A percentile compares a stretch with the other conserved stretches of the same genome.
Evolutionary conservation across 805 yeast species (phyloP).

Genomic region (Grigorovia jiainica): DNA sequence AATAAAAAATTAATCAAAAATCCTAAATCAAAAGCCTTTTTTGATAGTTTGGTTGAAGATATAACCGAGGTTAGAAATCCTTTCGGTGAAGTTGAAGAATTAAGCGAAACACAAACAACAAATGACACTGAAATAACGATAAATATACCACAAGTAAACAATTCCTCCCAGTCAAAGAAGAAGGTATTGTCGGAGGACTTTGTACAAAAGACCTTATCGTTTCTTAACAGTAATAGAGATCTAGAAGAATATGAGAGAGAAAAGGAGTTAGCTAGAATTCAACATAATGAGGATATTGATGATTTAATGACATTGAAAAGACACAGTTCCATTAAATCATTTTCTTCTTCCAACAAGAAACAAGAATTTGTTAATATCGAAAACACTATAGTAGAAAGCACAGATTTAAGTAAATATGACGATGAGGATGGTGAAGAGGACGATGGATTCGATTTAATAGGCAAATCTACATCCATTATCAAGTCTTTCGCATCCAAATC

Average conservation of each 20-base stretch:
- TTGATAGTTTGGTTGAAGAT: conserved; percentile 50
- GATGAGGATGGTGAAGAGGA: conserved; percentile 1
- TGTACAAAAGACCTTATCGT: conserved; percentile 48
- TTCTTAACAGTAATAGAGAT: conserved; percentile 32
- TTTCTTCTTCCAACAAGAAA: conserved; percentile 6
- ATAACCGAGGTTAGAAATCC: conserved; percentile 26
- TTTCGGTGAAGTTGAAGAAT: conserved; percentile 22
- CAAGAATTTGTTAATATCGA: conserved; percentile 1
- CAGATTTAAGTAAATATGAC: conserved; percentile 7
- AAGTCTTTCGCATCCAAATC: conserved; percentile 36
- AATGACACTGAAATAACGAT: conserved; percentile 8
- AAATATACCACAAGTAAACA: neutral
- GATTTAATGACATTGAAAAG: conserved; percentile 41
- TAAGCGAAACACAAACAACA: neutral
- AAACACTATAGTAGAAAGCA: conserved; percentile 12
- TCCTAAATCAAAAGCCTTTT: conserved; percentile 57
- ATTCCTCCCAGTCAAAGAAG: conserved; percentile 18
- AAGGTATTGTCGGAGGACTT: conserved; percentile 42
- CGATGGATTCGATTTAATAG: conserved; percentile 11
- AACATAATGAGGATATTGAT: conserved; percentile 28
- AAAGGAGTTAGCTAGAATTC: conserved; percentile 19
- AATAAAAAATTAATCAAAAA: conserved; percentile 37
- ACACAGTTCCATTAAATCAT: conserved; percentile 30
- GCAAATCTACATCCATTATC: conserved; percentile 35
- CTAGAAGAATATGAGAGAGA: conserved; percentile 27